phyloP scores from a whole-genome alignment of 2,329 filamentous ascomycete species.

The Xylariaceae sp. region DNA sequence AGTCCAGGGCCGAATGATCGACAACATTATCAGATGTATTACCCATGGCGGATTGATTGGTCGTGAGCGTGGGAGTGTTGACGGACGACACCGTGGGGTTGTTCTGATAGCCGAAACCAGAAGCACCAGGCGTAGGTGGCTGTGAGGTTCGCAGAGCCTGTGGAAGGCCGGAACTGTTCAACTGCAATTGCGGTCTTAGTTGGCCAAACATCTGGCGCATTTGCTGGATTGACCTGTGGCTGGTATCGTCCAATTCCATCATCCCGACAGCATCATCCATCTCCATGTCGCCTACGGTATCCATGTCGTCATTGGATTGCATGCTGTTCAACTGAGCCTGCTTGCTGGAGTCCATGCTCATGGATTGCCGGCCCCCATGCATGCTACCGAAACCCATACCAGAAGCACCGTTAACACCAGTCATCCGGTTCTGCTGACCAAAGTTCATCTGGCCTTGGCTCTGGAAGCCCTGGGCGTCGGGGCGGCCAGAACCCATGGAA shows the following conservation, averaged over 20 bases:
- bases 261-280: constrained; percentile 78
- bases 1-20: constrained; percentile 65
- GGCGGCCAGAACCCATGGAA: constrained; percentile 27
- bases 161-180: constrained; percentile 70
- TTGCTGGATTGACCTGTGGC: constrained; percentile 63
- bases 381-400: constrained; percentile 29
- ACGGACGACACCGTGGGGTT: constrained; percentile 97
- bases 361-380: constrained; percentile 40
- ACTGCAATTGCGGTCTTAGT: constrained; percentile 68
- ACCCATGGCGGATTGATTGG: constrained; percentile 58
- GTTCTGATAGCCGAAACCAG: constrained; percentile 76
- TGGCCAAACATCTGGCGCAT: constrained; percentile 64
- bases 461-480: constrained; percentile 31
- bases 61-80: constrained; percentile 86
- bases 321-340: constrained; percentile 44
- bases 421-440: constrained; percentile 29
- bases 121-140: constrained; percentile 76
- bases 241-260: constrained; percentile 59
- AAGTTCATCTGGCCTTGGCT: constrained; percentile 28
- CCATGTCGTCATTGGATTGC: constrained; percentile 61
- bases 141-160: constrained; percentile 82
- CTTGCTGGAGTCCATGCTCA: constrained; percentile 30
- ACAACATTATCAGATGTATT: constrained; percentile 69
- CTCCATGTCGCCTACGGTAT: constrained; percentile 90
- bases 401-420: constrained; percentile 20